Evolutionary conservation across 2,329 filamentous ascomycete genomes (phyloP), one percentile per base, ranked within the genome.

Genomic region (Fusarium nelsonii): DNA sequence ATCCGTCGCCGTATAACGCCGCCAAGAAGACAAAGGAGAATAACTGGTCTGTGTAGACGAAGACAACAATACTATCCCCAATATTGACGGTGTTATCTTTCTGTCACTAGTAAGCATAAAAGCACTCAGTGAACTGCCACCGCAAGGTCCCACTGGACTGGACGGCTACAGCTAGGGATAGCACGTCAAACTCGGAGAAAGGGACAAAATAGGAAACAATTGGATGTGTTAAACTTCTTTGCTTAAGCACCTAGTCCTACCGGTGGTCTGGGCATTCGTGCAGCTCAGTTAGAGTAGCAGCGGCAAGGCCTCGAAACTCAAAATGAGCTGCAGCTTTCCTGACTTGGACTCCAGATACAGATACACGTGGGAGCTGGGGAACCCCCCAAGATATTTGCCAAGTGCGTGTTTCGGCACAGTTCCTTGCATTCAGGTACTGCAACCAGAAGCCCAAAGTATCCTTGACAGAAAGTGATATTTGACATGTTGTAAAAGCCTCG

Each of bases 11-110:
- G 15, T 15, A n/a, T 37, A 37, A n/a, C 18, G 33, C 33, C 34
- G 23, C 28, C 4, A 37, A 51, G 53, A 39, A 45, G 40, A n/a
- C 6, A 34, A 49, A 48, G 50, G 57, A 45, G 23, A 28, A 45
- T n/a, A 16, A 16, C 34, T 30, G 26, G 43, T n/a, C 26, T 45
- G 16, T 30, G 30, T 30, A 30, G 30, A 30, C 8, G 4, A 20
- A 15, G 20, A 37, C 20, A 10, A n/a, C 12, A 14, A 41, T n/a
- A 52, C 45, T 41, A 55, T 51, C 20, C 58, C 33, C 14, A 32
- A 34, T 33, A 16, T 46, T 49, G 45, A 48, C 44, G 11, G 33
- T 30, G 41, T 23, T 20, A 20, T 23, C 18, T 4, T 32, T 51
- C 40, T 46, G 52, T 23, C 18, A 48, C n/a, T 15, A 23, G 32